Evolutionary conservation across 192 early-diverging fungal species (phyloP), one percentile per base, ranked within the genome.

Genomic region (Endogone sp.): DNA sequence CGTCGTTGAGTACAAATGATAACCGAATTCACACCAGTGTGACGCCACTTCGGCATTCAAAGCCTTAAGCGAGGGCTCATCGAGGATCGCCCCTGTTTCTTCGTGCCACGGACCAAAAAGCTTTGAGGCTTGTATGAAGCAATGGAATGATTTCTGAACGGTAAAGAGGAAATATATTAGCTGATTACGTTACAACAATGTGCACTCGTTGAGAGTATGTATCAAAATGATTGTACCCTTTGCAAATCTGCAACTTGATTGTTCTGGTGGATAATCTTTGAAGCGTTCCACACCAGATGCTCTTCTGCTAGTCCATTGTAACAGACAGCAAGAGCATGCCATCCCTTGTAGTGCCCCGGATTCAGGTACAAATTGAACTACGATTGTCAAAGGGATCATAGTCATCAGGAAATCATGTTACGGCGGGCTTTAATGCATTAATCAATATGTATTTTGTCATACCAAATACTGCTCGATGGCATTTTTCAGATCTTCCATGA

Each of bases 241-340:
- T 93, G 92, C 60, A 83, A 84, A 27, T 79, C 75, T 2, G 76
- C 75, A 23, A 93, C 88, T 22, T 82, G 65, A 21, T 62, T 64
- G 9, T 73, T 73, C n/a, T 83, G 78, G 16, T 71, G 75, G 29
- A 71, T 71, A 56, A 91, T 87, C 54, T 88, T 82, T 8, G 66
- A 70, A 2, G 90, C 88, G 66, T 79, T 91, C 70, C 81, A 85
- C 22, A 75, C 73, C 30, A 93, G 65, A 37, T 84, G 80, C 73
- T 92, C 92, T 63, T 91, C 85, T 11, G 88, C 84, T 30, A 89
- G 60, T 25, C 81, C 76, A 56, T 76, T 67, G 72, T 85, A 89
- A 62, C 81, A 85, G 27, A 65, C 65, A 31, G 80, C 92, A 3
- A 91, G 75, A 23, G 82, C 79, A 65, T 89, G 77, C 92, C 92